Evolutionary conservation across 2,329 filamentous ascomycete species (phyloP).

Genomic region (Endoconidiophora laricicola): DNA sequence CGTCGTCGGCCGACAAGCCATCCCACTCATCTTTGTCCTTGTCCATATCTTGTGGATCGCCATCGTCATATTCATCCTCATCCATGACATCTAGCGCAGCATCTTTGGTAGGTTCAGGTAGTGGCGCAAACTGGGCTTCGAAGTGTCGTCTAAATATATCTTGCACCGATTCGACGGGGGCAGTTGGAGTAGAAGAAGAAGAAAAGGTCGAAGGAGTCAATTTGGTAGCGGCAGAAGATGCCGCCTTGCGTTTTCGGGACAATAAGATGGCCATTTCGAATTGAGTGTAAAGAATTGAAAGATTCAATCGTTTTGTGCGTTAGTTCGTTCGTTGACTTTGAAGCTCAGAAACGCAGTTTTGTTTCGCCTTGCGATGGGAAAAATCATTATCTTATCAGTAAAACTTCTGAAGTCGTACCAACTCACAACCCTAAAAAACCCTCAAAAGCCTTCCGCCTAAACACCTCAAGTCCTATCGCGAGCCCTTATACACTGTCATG

Average conservation of each 20-base stretch:
- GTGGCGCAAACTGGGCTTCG: constrained; percentile 69
- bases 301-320: background rate
- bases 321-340: background rate
- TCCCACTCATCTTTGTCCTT: constrained; percentile 17
- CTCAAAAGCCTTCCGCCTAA: too few species aligned
- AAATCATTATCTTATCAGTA: constrained; percentile 11
- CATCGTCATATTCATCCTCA: constrained; percentile 16
- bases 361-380: background rate
- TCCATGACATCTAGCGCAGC: constrained; percentile 15
- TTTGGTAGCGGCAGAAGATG: constrained; percentile 15
- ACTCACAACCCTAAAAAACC: too few species aligned
- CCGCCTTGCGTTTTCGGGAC: constrained; percentile 31
- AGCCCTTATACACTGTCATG: too few species aligned
- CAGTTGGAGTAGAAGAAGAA: background rate
- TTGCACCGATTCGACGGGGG: constrained; percentile 37
- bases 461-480: too few species aligned
- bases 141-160: constrained; percentile 73
- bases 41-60: constrained; percentile 16
- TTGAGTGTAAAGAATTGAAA: too few species aligned
- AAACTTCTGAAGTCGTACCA: background rate
- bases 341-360: constrained; percentile 4
- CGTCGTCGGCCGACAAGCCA: constrained; percentile 12
- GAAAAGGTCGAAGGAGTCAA: constrained; percentile 13
- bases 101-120: constrained; percentile 27
- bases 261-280: constrained; percentile 24